Evolutionary conservation across 352 stramenopile genomes (phyloP).

Genomic region (Achlya hypogyna): DNA sequence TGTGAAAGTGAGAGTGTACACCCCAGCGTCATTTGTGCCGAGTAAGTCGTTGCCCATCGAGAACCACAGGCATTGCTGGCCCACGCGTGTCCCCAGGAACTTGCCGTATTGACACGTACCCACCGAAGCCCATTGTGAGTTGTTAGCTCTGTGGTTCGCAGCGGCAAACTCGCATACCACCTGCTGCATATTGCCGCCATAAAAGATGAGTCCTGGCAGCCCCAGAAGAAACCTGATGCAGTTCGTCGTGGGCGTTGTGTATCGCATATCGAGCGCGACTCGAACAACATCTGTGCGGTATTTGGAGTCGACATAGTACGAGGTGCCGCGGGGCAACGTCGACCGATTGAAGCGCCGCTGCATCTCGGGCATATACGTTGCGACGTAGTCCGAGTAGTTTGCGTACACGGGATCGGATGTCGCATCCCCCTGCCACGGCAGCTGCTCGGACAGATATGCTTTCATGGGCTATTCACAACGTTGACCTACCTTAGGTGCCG

Average conservation of each 20-base stretch:
- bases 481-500: background rate
- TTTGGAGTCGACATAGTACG: background rate
- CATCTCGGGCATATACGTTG: background rate
- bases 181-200: background rate
- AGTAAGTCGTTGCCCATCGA: background rate
- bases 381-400: background rate
- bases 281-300: background rate
- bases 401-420: background rate
- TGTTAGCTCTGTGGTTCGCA: background rate
- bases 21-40: background rate
- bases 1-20: background rate
- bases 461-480: background rate
- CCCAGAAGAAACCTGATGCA: background rate
- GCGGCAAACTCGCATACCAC: background rate
- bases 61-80: background rate
- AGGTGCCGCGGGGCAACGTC: background rate
- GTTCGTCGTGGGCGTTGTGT: background rate
- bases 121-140: background rate
- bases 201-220: background rate
- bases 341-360: background rate
- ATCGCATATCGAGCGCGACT: background rate
- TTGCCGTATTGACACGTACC: background rate
- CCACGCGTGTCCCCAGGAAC: background rate
- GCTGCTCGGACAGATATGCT: background rate
- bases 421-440: background rate